These are phyloP conservation scores for Sugiyamaella americana DNA, from an alignment of 805 yeast genomes.

Conservation along the genomic window DNA sequence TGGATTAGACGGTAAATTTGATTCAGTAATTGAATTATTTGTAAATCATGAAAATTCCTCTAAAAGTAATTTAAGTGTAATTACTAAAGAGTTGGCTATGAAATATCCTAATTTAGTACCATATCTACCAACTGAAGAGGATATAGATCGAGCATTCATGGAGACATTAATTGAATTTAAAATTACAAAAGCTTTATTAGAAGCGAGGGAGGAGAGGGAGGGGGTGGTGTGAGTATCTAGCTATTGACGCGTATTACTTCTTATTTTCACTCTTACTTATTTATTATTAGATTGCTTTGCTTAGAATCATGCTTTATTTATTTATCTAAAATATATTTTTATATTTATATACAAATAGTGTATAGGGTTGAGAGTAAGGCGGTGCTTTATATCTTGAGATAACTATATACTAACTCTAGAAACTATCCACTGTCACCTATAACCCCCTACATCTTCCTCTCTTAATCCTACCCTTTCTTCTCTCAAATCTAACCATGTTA, in stretches of 20 bases:
- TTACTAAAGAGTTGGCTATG: not conserved
- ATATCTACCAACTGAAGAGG: not conserved
- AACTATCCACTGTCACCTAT: no score
- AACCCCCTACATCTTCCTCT: constrained; percentile 1
- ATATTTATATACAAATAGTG: no score
- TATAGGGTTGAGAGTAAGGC: no score
- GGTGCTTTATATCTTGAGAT: no score
- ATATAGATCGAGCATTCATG: not conserved
- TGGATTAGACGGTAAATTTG: not conserved
- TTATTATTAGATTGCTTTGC: not conserved
- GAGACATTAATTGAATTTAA: not conserved
- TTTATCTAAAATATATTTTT: no score
- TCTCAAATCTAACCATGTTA: constrained; percentile 18
- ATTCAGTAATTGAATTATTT: not conserved
- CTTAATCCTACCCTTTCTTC: constrained; percentile 13
- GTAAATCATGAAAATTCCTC: not conserved
- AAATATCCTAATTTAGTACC: constrained; percentile 1
- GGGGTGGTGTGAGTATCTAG: no score
- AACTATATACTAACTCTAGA: no score
- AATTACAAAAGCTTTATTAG: not conserved
- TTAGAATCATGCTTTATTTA: constrained; percentile 3
- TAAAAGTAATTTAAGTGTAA: not conserved
- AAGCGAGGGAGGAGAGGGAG: no score
- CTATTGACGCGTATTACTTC: no score
- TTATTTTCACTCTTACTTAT: not conserved